phyloP scores from a whole-genome alignment of 139 green algal genomes.

The Dunaliella sp. region DNA sequence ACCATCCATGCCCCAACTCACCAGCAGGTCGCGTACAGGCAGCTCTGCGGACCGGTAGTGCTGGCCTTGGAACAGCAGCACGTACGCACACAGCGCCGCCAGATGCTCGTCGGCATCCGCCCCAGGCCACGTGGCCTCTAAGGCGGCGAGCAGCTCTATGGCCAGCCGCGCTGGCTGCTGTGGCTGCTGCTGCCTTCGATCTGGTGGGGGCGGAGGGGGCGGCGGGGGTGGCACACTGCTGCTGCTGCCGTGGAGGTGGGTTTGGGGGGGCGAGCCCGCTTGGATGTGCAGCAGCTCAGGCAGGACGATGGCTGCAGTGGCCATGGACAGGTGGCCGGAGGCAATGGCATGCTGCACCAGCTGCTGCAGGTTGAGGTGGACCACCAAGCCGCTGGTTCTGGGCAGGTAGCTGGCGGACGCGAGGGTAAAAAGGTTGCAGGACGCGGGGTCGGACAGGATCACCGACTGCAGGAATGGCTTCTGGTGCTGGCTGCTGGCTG shows the following conservation, averaged over 20 bases:
- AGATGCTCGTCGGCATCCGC: slow-evolving; percentile 26
- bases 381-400: neutral
- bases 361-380: neutral
- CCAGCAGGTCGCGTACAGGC: neutral
- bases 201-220: neutral
- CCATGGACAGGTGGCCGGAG: neutral
- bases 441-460: neutral
- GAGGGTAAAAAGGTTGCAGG: neutral
- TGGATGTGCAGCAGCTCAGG: neutral
- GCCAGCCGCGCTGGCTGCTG: neutral
- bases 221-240: neutral
- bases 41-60: neutral
- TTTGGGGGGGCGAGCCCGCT: neutral
- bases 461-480: neutral
- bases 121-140: slow-evolving; percentile 13
- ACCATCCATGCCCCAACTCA: too few species aligned
- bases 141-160: neutral
- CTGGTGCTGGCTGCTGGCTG: neutral
- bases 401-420: neutral
- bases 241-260: too few species aligned
- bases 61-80: slow-evolving; percentile 14
- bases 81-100: slow-evolving; percentile 10
- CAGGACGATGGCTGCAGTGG: neutral
- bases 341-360: neutral
- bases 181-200: neutral